Conservation (phyloP, 176 grass and related monocot species). For the Rhipidocladum racemiflorum region DNA sequence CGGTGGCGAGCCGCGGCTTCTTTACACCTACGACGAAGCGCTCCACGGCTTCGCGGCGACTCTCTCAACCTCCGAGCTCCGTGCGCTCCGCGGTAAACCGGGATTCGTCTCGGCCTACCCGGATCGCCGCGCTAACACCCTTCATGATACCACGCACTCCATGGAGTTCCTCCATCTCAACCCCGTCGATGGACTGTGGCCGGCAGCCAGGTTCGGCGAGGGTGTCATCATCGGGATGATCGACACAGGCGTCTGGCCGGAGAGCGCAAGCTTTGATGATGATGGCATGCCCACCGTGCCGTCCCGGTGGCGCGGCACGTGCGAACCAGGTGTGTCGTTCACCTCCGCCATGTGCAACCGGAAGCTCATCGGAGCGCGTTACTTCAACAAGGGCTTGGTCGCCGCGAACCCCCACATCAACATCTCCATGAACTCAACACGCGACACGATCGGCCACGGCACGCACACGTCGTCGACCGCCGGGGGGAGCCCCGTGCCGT, state of each 20-base stretch:
- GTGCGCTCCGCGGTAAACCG: background rate
- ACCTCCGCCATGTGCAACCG: constrained; percentile 52
- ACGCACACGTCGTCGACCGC: constrained; percentile 73
- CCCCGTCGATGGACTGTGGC: constrained; percentile 25
- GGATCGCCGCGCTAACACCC: background rate
- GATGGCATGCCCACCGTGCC: constrained; percentile 34
- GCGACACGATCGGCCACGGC: constrained; percentile 65
- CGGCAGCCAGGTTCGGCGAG: constrained; percentile 38
- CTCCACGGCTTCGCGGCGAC: constrained; percentile 49
- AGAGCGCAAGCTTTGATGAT: constrained; percentile 56
- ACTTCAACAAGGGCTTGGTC: constrained; percentile 56
- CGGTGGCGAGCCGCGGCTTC: background rate
- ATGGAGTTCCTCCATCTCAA: constrained; percentile 43
- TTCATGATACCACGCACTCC: constrained; percentile 51
- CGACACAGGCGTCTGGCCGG: constrained; percentile 46
- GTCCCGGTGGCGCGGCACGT: constrained; percentile 39
- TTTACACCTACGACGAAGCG: constrained; percentile 46
- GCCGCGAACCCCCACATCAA: constrained; percentile 39
- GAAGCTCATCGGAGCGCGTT: constrained; percentile 73
- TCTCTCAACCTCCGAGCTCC: constrained; percentile 23
- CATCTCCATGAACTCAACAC: constrained; percentile 51
- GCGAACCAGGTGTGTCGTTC: constrained; percentile 50
- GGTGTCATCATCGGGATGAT: constrained; percentile 59
- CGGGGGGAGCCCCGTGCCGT: constrained; percentile 35
- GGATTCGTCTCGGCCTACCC: constrained; percentile 43